Conservation (phyloP, 2,329 filamentous ascomycete genomes). For the Colletotrichum orchidophilum region DNA sequence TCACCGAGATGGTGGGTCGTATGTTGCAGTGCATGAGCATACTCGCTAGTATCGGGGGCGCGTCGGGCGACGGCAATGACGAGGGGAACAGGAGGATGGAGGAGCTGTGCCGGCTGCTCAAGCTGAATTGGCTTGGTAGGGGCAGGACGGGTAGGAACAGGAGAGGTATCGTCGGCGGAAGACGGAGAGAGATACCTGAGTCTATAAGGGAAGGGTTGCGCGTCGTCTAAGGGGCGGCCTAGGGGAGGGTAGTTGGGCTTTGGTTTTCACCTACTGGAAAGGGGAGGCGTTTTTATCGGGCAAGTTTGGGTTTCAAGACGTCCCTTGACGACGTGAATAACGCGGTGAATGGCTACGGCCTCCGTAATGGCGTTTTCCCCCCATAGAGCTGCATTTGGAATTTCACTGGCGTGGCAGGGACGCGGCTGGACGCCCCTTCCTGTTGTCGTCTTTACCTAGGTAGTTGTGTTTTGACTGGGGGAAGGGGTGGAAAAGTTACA, state of each 20-base stretch:
- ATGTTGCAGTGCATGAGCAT: conserved; percentile 98
- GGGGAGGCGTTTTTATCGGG: neutral
- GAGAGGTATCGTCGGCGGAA: conserved; percentile 84
- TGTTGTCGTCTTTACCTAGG: too few species aligned
- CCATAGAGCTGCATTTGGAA: neutral
- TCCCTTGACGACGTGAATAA: neutral
- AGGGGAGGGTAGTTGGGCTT: neutral
- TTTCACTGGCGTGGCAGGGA: neutral
- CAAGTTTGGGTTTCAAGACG: conserved; percentile 1
- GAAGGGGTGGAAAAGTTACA: neutral
- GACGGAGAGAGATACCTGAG: conserved; percentile 53
- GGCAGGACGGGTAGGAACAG: conserved; percentile 90
- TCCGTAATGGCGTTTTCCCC: conserved; percentile 32
- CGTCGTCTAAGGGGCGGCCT: conserved; percentile 41
- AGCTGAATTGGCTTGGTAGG: conserved; percentile 95
- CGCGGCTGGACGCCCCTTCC: neutral
- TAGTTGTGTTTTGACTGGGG: too few species aligned
- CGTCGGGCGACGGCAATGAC: conserved; percentile 64
- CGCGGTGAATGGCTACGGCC: conserved; percentile 25
- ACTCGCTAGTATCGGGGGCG: conserved; percentile 71
- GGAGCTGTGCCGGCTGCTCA: conserved; percentile 84
- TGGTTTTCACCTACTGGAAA: neutral
- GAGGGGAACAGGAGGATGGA: conserved; percentile 82
- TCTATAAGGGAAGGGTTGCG: conserved; percentile 47
- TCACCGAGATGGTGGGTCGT: conserved; percentile 92